Base-by-base conservation (phyloP, 2,329 filamentous ascomycete genomes). In the Ophiostoma montium region DNA sequence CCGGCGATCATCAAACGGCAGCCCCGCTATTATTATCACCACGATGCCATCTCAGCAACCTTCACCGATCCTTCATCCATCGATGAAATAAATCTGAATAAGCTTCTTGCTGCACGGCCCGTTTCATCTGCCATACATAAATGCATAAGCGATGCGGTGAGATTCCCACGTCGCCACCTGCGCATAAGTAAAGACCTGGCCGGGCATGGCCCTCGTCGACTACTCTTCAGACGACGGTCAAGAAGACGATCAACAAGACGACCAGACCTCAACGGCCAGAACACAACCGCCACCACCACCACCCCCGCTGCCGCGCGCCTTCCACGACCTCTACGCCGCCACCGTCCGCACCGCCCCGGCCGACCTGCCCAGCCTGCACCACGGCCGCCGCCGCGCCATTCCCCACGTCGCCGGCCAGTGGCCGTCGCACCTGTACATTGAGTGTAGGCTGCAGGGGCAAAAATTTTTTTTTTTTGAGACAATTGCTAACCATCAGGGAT, bases 381-480 rank as follows among this genome's bases (percentile, higher is more conserved):
- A 83, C 31, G 92, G 92, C 48, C 80, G 90, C 42, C 86, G 82
- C 61, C 78, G 92, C 38, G 76, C 82, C 50, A 84, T 80, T 45
- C 89, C 90, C 21, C 92, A 98, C 65, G 71, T 90, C 23, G 77
- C 80, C 52, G 92, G 92, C 52, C 86, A 88, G 63, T 98, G 92
- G 92, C 87, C 90, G 1, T 87, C 82, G 32, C 90, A 96, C 65
- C 62, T 96, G 42, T 96, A 94, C 63, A 71, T 95, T 50, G 90
- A 96, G 68, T 98, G 92, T 94, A 72, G 66, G 80, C n/a, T n/a
- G n/a, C n/a, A n/a, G n/a, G n/a, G n/a, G n/a, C n/a, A n/a, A n/a
- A n/a, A n/a, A n/a, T 69, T 19, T 19, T 5, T 21, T 12, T 32
- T 10, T 15, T 23, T 23, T 10, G 21, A 18, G 4, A 15, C 18